A percentile compares a stretch with the other conserved stretches of the same genome.
These are phyloP conservation scores for Hypericum perforatum DNA, from an alignment of 345 rosid genomes.

Conservation along the genomic window DNA sequence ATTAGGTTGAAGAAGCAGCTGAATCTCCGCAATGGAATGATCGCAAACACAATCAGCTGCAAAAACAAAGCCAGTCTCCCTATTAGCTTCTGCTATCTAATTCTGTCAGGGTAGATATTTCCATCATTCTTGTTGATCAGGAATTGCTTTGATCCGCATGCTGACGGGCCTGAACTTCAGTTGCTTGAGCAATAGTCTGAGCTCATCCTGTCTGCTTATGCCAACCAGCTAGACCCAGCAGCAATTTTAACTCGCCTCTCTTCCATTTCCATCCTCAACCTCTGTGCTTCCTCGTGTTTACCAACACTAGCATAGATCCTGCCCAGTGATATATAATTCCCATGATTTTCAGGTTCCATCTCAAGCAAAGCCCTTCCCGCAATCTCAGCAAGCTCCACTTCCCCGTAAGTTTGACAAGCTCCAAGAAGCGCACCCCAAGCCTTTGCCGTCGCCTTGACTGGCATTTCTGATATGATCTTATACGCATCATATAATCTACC, in stretches of 20 bases:
- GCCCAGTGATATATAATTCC: slow-evolving; percentile 39
- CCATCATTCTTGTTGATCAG: too few relatives aligned
- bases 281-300: slow-evolving; percentile 49
- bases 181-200: neutral
- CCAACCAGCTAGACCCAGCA: slow-evolving; percentile 50
- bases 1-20: too few relatives aligned
- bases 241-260: slow-evolving; percentile 38
- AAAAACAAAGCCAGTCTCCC: too few relatives aligned
- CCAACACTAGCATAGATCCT: slow-evolving; percentile 43
- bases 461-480: slow-evolving; percentile 36
- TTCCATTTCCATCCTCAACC: slow-evolving; percentile 44
- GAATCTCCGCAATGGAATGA: too few relatives aligned
- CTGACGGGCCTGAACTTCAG: too few relatives aligned
- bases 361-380: slow-evolving; percentile 40
- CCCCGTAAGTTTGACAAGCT: slow-evolving; percentile 49
- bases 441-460: slow-evolving; percentile 40
- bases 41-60: too few relatives aligned
- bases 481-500: slow-evolving; percentile 51
- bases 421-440: slow-evolving; percentile 63
- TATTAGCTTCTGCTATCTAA: too few relatives aligned
- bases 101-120: too few relatives aligned
- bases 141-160: too few relatives aligned
- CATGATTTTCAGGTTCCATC: slow-evolving; percentile 54
- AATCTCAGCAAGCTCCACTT: slow-evolving; percentile 53
- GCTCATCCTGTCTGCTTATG: neutral